Conservation (phyloP, 2,329 filamentous ascomycete species). For the Penicillium crustosum region DNA sequence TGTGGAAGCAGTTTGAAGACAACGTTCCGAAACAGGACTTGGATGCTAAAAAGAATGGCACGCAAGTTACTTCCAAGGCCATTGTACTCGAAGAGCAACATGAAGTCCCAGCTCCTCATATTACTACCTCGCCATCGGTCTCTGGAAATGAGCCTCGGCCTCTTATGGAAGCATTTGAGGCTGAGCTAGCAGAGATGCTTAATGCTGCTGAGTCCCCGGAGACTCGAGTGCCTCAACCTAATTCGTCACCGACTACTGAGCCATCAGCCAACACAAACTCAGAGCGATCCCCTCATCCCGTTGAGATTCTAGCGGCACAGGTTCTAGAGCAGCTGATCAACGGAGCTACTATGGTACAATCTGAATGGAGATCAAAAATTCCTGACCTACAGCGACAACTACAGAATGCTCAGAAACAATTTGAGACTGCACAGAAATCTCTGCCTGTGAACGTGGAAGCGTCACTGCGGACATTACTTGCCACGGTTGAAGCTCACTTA, state of each 20-base stretch:
- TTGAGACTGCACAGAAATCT: slow-evolving; percentile 35
- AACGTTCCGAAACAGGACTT: slow-evolving; percentile 1
- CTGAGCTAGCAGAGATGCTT: slow-evolving; percentile 40
- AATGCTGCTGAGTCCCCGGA: slow-evolving; percentile 17
- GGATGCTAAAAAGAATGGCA: slow-evolving; percentile 3
- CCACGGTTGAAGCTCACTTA: slow-evolving; percentile 39
- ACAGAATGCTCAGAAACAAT: slow-evolving; percentile 34
- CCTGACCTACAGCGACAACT: slow-evolving; percentile 42
- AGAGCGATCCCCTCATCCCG: slow-evolving; percentile 23
- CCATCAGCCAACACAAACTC: slow-evolving; percentile 13
- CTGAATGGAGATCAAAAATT: slow-evolving; percentile 38
- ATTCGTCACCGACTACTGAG: slow-evolving; percentile 12
- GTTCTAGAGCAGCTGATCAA: slow-evolving; percentile 36
- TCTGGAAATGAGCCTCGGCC: slow-evolving; percentile 28
- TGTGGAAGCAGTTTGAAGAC: slow-evolving; percentile 39
- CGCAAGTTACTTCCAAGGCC: neutral
- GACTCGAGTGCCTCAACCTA: slow-evolving; percentile 12
- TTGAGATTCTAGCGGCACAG: slow-evolving; percentile 33
- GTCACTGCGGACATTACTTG: slow-evolving; percentile 38
- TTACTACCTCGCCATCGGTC: slow-evolving; percentile 5
- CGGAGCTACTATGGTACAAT: slow-evolving; percentile 37
- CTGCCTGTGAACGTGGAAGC: slow-evolving; percentile 40
- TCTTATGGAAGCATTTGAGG: slow-evolving; percentile 42
- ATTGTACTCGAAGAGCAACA: slow-evolving; percentile 1
- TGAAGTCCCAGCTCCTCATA: slow-evolving; percentile 15